Base-by-base conservation (phyloP, 169 alveolate genomes). In the Cryptosporidium sp. region DNA sequence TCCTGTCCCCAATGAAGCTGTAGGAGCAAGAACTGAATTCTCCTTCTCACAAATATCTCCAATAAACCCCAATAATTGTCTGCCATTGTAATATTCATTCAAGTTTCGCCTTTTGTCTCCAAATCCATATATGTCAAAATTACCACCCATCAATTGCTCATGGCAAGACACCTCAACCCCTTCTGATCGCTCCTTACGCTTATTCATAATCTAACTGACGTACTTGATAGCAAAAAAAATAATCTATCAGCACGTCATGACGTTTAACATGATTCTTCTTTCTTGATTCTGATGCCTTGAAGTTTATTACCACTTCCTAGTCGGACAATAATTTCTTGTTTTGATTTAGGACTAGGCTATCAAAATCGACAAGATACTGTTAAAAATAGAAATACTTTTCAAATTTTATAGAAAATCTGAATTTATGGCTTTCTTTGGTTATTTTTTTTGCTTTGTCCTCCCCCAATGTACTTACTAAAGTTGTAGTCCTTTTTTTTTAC, bases 121-220 rank as follows among this genome's bases (percentile, higher is more conserved):
- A 80, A 58, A 80, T 10, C 56, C 42, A 33, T 62, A 44, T 31
- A 80, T 16, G 18, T 67, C 89, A 26, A 35, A 37, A 18, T 62
- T 69, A 31, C 33, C 35, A 31, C 52, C 33, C 26, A 26, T 2
- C 29, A 56, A 9, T 18, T 33, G 72, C 51, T 65, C 72, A 37
- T 60, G 53, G n/a, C 29, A 42, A 29, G 70, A 33, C 68, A 21
- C 53, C 39, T 33, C 39, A 21, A 37, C 45, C 7, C 31, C 70
- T 51, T 73, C 89, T 33, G 89, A 33, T 48, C 89, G 39, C 52
- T 80, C 89, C 75, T 80, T 80, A 16, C 89, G 72, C 29, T 80
- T 80, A 62, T 62, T 80, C 89, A 80, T 80, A 29, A 37, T 65
- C 44, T n/a, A 35, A 35, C 9, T 33, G n/a, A 31, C 72, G 44